Base-by-base conservation (phyloP, 192 early-diverging fungal genomes). In the Lobosporangium transversale region DNA sequence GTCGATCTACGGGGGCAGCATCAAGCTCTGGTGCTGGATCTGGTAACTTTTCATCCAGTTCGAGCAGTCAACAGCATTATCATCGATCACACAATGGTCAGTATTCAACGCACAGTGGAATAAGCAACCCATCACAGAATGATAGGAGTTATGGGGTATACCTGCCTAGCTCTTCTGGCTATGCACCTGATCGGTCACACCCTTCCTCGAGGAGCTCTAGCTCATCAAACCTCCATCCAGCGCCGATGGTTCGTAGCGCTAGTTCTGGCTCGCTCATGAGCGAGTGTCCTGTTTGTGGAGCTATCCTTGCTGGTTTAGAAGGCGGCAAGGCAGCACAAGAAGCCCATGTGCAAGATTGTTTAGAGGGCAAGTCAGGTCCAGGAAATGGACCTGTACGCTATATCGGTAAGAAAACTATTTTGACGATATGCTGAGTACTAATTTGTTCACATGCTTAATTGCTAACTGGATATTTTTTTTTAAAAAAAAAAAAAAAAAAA, bases 231-330 rank as follows among this genome's bases (percentile, higher is more conserved):
- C 31, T 71, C 15, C 79, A 68, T 7, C 73, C 63, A 11, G 30
- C 68, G 29, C 48, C 73, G 3, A 76, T 76, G 73, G 65, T 65
- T 18, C 63, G 73, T 5, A 76, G 67, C 56, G 48, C 66, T 10
- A 87, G 86, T 40, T 81, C 75, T 10, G 82, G 83, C 18, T 88
- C 85, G 27, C 58, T 86, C 5, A 89, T 94, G 90, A 83, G 79
- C 9, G 91, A 91, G 27, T 94, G 92, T 66, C 92, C 92, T 52
- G 90, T 89, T 15, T 94, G 92, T 73, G 79, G 75, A 10, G 70
- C 61, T 6, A 26, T 57, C n/a, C 56, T 94, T 53, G 85, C 80
- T 21, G 66, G 79, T 17, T 30, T 88, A 27, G 59, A 66, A 21
- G 81, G 63, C 2, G 53, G 67, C 47, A 82, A 87, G 53, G 33